Base-by-base conservation (phyloP, 371 early-diverging fungal species). In the Circinella minor region DNA sequence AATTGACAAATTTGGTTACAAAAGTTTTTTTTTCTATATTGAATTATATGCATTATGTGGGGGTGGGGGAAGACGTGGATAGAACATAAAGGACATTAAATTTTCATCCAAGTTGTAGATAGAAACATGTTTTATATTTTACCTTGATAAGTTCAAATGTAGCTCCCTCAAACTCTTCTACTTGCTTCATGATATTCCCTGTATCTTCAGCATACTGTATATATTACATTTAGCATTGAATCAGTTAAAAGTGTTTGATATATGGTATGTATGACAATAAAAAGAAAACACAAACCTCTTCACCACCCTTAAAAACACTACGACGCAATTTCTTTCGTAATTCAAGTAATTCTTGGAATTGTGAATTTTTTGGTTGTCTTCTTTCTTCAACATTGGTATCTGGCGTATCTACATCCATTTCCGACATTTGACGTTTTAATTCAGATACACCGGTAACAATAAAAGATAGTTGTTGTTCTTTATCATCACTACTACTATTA, bases 141-240 rank as follows among this genome's bases (percentile, higher is more conserved):
- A 79, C 82, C 74, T 83, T 83, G 49, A 79, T 81, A 15, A 83
- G 64, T 27, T 83, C 74, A 67, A 83, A 83, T 6, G 83, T 77
- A 4, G 80, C 79, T 39, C 69, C 77, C 34, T 77, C 69, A 70
- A 83, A 83, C 10, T 77, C 71, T 51, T 83, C 83, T 4, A 83
- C 75, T 61, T 83, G 69, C n/a, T 57, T 77, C 81, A 83, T 76
- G 43, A 83, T 74, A 10, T 37, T 64, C 66, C 80, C 76, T 18
- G 79, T 74, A 43, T 80, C 79, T 63, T 71, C 63, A 47, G 76
- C 73, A 61, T 77, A 73, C 73, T 81, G 63, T 13, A 27, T 38
- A 39, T 38, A 46, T 11, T 34, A 27, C 7, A 61, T 15, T 11
- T 65, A 60, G 27, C 27, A 27, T 27, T 27, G 27, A 27, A 27